Evolutionary conservation across 805 yeast genomes (phyloP), one percentile per base, ranked within the genome.

Genomic region (Myxozyma lipomycoides): DNA sequence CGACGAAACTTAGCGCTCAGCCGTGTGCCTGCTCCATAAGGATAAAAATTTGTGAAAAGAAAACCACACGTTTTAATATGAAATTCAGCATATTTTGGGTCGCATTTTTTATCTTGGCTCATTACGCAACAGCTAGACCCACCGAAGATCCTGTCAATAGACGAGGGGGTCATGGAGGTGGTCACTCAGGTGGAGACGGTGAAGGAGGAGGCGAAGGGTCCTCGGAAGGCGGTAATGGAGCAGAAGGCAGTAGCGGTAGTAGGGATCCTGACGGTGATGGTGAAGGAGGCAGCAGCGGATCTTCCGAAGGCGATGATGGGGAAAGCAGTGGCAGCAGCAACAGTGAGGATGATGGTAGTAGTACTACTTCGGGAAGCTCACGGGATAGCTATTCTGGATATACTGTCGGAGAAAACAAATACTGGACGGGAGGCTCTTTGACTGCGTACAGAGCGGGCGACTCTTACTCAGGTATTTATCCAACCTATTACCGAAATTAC

Each of bases 391-490:
- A 17, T 6, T 45, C 15, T 18, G 12, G 18, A 28, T 18, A 12
- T 15, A 28, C n/a, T 10, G 12, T 12, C 4, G 35, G 43, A 17
- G 51, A 51, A 18, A 52, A 52, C 7, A 39, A 24, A 25, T 51
- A 46, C 45, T 48, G 43, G 40, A 25, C 46, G 25, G 56, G 56
- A 19, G 56, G 56, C 22, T 45, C 43, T 2, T 44, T 46, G 2
- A 38, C 35, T 23, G 46, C 56, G 7, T 51, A 39, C 37, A 45
- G 40, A 2, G 36, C 56, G 2, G 56, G 56, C 19, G 42, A 52
- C 53, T 5, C n/a, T 51, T 5, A 12, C 43, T 10, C 54, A 52
- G n/a, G 30, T 23, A 5, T 49, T 34, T 22, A 1, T 48, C 35
- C 35, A 45, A 28, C 38, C 46, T 10, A 19, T 41, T 22, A 42